These are phyloP conservation scores for Fagopyrum homotropicum DNA, from an alignment of 148 eudicot genomes.

Conservation along the genomic window DNA sequence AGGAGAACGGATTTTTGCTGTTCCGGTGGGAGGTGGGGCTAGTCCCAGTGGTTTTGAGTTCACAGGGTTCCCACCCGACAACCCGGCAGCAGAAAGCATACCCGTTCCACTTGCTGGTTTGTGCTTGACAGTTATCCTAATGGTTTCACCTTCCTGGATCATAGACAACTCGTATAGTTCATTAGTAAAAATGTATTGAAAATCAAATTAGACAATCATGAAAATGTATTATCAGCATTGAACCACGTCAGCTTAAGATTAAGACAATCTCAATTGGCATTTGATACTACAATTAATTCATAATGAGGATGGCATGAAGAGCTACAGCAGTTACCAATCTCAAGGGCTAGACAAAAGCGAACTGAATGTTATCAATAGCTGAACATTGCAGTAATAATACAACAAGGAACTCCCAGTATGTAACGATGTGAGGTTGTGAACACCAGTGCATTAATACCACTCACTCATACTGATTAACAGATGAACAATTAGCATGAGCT, in stretches of 20 bases:
- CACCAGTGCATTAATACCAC: not conserved
- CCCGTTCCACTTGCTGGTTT: constrained; percentile 73
- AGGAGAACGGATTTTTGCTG: constrained; percentile 61
- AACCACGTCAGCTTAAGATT: not conserved
- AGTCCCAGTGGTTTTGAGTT: constrained; percentile 61
- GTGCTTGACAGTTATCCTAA: constrained; percentile 91
- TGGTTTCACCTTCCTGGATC: constrained; percentile 95
- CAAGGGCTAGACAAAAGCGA: not conserved
- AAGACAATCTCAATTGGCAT: not conserved
- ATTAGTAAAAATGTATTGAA: not conserved
- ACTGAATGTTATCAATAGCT: not conserved
- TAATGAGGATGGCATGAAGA: not conserved
- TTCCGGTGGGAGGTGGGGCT: constrained; percentile 70
- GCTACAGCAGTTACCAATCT: not conserved
- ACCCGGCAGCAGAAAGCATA: constrained; percentile 77
- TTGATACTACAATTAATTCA: constrained; percentile 3
- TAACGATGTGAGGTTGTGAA: not conserved
- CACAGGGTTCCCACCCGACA: constrained; percentile 41
- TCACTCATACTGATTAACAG: not conserved
- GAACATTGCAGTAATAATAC: not conserved
- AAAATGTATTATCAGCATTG: not conserved
- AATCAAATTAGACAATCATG: not conserved
- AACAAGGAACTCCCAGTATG: constrained; percentile 1
- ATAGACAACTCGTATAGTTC: not conserved
- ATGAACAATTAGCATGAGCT: not conserved